Evolutionary conservation across 202 grass and related monocot genomes (phyloP).

Genomic region (Schoenoplectus tabernaemontani): DNA sequence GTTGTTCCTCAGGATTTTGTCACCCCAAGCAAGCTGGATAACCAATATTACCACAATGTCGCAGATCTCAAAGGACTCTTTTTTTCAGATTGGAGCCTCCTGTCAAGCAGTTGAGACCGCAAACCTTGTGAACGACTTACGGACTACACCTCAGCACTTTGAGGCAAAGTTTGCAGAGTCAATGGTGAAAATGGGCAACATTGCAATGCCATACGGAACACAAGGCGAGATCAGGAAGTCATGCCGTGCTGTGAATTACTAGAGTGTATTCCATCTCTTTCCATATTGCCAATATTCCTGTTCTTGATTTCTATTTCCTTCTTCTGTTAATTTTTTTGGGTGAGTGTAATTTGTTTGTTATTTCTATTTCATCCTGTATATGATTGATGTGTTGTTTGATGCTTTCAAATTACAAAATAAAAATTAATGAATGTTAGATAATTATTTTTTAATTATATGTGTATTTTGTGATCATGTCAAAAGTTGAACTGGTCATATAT

Average conservation of each 20-base stretch:
- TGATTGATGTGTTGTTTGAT: too few species aligned
- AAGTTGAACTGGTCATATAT: too few species aligned
- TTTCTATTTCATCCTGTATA: too few species aligned
- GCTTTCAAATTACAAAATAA: too few species aligned
- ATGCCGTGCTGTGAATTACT: background rate
- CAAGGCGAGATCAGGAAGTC: constrained; percentile 33
- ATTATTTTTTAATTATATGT: too few species aligned
- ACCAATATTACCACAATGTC: constrained; percentile 32
- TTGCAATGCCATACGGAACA: constrained; percentile 19
- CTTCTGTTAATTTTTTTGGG: too few species aligned
- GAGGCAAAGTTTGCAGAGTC: constrained; percentile 30
- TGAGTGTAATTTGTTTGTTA: too few species aligned
- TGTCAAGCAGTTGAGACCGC: constrained; percentile 22
- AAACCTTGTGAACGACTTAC: background rate
- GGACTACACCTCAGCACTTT: constrained; percentile 19
- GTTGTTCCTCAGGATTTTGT: constrained; percentile 19
- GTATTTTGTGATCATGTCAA: too few species aligned
- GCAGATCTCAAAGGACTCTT: constrained; percentile 7
- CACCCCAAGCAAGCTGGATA: constrained; percentile 24
- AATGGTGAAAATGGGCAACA: constrained; percentile 52
- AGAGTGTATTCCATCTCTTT: background rate
- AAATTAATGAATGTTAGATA: too few species aligned
- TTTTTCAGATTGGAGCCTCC: constrained; percentile 25
- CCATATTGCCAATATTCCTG: too few species aligned
- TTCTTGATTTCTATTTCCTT: too few species aligned